phyloP scores from a whole-genome alignment of 1,284 basidiomycete genomes.

The Ustilago nuda region DNA sequence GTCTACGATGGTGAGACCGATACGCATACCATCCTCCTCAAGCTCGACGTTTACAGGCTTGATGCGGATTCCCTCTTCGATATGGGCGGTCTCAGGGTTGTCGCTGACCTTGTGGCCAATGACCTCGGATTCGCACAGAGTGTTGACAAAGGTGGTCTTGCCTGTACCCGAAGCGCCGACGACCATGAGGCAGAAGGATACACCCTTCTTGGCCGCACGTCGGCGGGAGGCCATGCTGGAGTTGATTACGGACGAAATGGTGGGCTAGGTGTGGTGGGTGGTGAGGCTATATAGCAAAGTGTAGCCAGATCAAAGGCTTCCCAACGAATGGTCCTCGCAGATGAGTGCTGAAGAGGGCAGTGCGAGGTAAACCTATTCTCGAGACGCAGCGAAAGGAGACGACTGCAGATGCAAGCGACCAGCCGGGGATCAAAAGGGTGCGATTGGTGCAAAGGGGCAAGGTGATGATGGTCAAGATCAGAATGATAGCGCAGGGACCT shows the following conservation, averaged over 20 bases:
- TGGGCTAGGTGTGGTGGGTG: conserved; percentile 6
- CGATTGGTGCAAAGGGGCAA: background rate
- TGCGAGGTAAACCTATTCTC: background rate
- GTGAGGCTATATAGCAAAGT: background rate
- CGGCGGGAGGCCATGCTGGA: conserved; percentile 59
- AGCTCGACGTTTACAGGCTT: conserved; percentile 96
- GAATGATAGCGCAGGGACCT: conserved; percentile 7
- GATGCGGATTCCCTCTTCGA: conserved; percentile 94
- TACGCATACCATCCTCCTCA: conserved; percentile 97
- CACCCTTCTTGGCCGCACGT: conserved; percentile 68
- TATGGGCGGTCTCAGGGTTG: conserved; percentile 87
- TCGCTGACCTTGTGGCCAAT: conserved; percentile 82
- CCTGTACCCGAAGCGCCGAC: conserved; percentile 68
- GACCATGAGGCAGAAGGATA: conserved; percentile 69
- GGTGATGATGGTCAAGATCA: conserved; percentile 7
- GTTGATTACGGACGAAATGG: conserved; percentile 47
- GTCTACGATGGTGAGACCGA: conserved; percentile 97
- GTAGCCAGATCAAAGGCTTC: conserved; percentile 7
- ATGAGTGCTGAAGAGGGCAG: background rate
- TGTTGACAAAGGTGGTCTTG: conserved; percentile 69
- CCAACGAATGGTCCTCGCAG: background rate
- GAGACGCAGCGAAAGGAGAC: background rate
- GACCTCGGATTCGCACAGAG: conserved; percentile 70
- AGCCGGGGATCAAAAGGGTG: background rate
- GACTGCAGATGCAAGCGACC: background rate